Base-by-base conservation (phyloP, 1,139 yeast species). In the Lodderomyces pseudojiufengensis region DNA sequence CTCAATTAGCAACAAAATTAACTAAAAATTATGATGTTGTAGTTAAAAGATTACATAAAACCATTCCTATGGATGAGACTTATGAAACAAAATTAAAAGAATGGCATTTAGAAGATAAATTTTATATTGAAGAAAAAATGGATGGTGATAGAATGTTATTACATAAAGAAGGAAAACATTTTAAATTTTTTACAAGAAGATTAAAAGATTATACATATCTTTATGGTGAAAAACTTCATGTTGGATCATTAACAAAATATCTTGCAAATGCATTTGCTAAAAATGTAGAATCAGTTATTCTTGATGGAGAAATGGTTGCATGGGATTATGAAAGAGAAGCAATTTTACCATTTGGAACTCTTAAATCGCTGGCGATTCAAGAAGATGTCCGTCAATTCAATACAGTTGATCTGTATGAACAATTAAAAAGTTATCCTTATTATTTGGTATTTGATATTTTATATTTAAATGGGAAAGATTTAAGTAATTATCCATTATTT, bases 281-380 rank as follows among this genome's bases (percentile, higher is more conserved):
- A 1, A 57, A 63, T 5, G 69, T 73, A 3, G 56, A 58, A 10
- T 63, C 65, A 25, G 76, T 85, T 3, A 70, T 92, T 2, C 54
- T 92, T 4, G 98, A 92, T 59, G 97, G 98, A 1, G 98, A 92
- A 59, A 84, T 92, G 88, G 80, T 90, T 1, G 88, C 95, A 0
- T 88, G 79, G 75, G 96, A 90, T 54, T 75, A 75, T 9, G 61
- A 69, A 9, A 61, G 78, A 13, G 62, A 79, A 27, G 67, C 67
- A 1, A 69, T 86, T 7, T 61, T 86, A 14, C 95, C 96, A 0
- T 86, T 86, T 61, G 95, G 95, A 0, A 73, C 85, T 0, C 70
- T 90, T 27, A 83, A 84, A 50, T 70, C 84, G 5, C 76, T 85
- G 29, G 95, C 94, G 0, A 57, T 73, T 5, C 75, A 74, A 45